phyloP scores from a whole-genome alignment of 108 stramenopile species.

The Pseudonitzschia pungens region DNA sequence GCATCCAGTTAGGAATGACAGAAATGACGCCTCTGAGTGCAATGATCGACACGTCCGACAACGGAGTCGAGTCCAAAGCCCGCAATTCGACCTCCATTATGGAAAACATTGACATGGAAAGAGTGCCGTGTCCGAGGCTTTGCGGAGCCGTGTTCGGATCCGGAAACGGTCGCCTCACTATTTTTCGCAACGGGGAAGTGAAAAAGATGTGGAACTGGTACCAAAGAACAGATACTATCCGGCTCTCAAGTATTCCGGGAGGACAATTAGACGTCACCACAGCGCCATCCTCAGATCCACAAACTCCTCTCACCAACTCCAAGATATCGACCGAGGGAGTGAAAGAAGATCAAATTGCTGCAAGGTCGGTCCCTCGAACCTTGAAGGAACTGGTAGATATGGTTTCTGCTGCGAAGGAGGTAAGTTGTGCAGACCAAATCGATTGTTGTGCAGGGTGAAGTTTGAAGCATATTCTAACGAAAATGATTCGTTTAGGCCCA shows the following conservation, averaged over 20 bases:
- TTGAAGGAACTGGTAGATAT: conserved; percentile 65
- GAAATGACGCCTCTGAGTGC: conserved; percentile 17
- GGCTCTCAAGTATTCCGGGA: conserved; percentile 11
- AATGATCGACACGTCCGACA: conserved; percentile 22
- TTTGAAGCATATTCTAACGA: neutral
- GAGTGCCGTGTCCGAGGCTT: conserved; percentile 71
- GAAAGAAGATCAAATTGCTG: neutral
- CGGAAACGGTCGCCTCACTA: conserved; percentile 57
- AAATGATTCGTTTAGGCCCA: conserved; percentile 36
- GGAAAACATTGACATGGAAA: conserved; percentile 40
- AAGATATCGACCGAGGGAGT: neutral
- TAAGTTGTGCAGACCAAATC: neutral
- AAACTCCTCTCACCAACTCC: neutral
- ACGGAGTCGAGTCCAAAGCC: conserved; percentile 19
- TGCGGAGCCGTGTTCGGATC: conserved; percentile 75
- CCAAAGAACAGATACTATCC: conserved; percentile 32
- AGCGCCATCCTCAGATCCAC: conserved; percentile 8
- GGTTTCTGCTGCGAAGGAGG: conserved; percentile 58
- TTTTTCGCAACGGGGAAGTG: conserved; percentile 75
- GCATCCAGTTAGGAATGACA: conserved; percentile 24
- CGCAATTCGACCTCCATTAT: conserved; percentile 32
- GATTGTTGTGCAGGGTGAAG: neutral
- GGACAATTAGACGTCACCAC: conserved; percentile 12
- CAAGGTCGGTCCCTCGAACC: conserved; percentile 31
- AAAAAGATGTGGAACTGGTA: conserved; percentile 74